phyloP scores from a whole-genome alignment of 441 rosid genomes.

The Pelargonium australe region DNA sequence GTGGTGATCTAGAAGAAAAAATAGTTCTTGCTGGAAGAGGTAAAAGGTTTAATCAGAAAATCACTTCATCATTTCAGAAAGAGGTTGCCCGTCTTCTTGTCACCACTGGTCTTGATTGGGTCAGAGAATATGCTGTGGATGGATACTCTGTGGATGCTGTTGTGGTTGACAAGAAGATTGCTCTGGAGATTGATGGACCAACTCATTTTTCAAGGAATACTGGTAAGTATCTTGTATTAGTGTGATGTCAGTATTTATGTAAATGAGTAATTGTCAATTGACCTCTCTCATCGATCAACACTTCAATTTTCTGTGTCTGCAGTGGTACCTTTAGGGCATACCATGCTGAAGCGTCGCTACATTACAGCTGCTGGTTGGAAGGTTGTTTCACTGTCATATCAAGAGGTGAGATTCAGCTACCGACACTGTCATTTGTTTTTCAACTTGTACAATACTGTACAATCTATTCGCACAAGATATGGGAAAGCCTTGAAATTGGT shows the following conservation, averaged over 20 bases:
- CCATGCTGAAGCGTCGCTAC: slow-evolving; percentile 70
- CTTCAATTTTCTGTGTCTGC: slow-evolving; percentile 16
- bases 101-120: slow-evolving; percentile 88
- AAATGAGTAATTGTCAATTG: neutral
- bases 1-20: slow-evolving; percentile 53
- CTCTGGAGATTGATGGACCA: slow-evolving; percentile 90
- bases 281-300: neutral
- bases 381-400: slow-evolving; percentile 63
- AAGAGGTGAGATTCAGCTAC: slow-evolving; percentile 48
- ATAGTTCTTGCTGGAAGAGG: slow-evolving; percentile 62
- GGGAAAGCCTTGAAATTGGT: neutral
- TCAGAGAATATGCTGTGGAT: slow-evolving; percentile 58
- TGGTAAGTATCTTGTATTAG: slow-evolving; percentile 32
- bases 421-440: neutral
- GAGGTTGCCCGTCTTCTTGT: slow-evolving; percentile 80
- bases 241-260: neutral
- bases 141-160: slow-evolving; percentile 82
- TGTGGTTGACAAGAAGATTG: slow-evolving; percentile 68
- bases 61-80: slow-evolving; percentile 75
- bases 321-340: slow-evolving; percentile 81
- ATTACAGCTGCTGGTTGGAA: slow-evolving; percentile 89
- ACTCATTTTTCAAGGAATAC: slow-evolving; percentile 91
- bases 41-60: slow-evolving; percentile 77
- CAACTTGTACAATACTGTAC: neutral
- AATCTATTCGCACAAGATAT: neutral